phyloP scores from a whole-genome alignment of 2,329 filamentous ascomycete genomes.

The Colletotrichum noveboracense region DNA sequence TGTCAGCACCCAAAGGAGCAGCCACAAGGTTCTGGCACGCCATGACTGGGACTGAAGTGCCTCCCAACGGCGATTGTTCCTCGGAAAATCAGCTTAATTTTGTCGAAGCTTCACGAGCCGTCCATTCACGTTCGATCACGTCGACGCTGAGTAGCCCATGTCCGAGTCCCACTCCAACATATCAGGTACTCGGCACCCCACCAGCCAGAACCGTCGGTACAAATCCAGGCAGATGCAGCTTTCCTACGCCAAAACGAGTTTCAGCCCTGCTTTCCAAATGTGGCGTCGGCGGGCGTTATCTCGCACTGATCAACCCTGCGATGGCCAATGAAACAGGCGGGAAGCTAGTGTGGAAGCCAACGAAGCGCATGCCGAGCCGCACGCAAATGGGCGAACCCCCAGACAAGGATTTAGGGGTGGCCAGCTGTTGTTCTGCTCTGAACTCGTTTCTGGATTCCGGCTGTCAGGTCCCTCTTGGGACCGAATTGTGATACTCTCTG shows the following conservation, averaged over 20 bases:
- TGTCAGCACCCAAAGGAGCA: neutral
- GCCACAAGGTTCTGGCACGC: neutral
- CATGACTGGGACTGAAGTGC: neutral
- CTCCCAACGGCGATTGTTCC: neutral
- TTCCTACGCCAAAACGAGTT: neutral
- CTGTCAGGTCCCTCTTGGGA: neutral
- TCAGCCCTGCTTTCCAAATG: neutral
- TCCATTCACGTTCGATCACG: neutral
- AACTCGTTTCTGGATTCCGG: neutral
- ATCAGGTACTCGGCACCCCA: neutral
- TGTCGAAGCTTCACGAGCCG: neutral
- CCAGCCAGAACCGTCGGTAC: neutral
- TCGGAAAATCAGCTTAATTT: neutral
- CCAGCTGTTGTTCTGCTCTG: neutral
- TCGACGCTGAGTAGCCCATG: neutral
- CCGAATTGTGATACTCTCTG: conserved; percentile 8
- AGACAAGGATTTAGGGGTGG: neutral
- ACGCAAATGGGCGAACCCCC: neutral
- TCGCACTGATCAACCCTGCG: conserved; percentile 3
- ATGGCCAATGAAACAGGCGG: conserved; percentile 9
- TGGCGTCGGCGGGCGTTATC: neutral
- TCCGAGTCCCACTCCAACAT: neutral
- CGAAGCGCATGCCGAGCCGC: neutral
- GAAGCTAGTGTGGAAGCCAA: neutral
- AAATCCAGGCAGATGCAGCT: neutral